A percentile compares a stretch with the other conserved stretches of the same genome.
These are phyloP conservation scores for Psilocybe tampanensis DNA, from an alignment of 768 basidiomycete genomes.

Conservation along the genomic window DNA sequence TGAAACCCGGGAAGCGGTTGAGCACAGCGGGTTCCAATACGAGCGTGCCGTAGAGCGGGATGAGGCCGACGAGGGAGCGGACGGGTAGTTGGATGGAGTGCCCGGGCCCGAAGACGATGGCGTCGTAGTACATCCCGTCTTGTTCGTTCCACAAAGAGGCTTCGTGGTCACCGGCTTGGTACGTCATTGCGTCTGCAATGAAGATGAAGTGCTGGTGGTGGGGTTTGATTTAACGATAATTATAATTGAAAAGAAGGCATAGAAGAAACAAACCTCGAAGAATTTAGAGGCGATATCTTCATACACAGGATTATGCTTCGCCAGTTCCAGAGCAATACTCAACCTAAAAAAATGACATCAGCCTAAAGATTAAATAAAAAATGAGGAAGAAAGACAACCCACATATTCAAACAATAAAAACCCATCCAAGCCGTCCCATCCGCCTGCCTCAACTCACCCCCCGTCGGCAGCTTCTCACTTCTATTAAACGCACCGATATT, in stretches of 20 bases:
- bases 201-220: conserved; percentile 85
- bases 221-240: background rate
- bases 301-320: conserved; percentile 96
- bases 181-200: conserved; percentile 99
- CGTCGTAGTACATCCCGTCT: conserved; percentile 99
- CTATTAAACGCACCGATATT: conserved; percentile 99
- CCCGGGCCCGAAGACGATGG: conserved; percentile 84
- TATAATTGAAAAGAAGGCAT: background rate
- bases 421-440: conserved; percentile 99
- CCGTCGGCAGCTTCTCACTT: conserved; percentile 94
- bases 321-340: conserved; percentile 95
- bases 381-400: conserved; percentile 32
- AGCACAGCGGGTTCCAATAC: conserved; percentile 90
- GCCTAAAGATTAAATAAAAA: background rate
- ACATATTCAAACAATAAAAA: conserved; percentile 96
- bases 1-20: conserved; percentile 95
- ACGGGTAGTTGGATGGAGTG: conserved; percentile 90
- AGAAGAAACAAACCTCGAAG: conserved; percentile 62
- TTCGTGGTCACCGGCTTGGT: conserved; percentile 74
- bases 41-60: conserved; percentile 93
- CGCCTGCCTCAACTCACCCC: conserved; percentile 91
- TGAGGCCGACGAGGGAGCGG: conserved; percentile 94
- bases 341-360: conserved; percentile 32
- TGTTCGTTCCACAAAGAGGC: conserved; percentile 92
- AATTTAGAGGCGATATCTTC: conserved; percentile 99